A percentile compares a stretch with the other conserved stretches of the same genome.
phyloP scores from a whole-genome alignment of 2,329 filamentous ascomycete species.

The Helotiales sp. region DNA sequence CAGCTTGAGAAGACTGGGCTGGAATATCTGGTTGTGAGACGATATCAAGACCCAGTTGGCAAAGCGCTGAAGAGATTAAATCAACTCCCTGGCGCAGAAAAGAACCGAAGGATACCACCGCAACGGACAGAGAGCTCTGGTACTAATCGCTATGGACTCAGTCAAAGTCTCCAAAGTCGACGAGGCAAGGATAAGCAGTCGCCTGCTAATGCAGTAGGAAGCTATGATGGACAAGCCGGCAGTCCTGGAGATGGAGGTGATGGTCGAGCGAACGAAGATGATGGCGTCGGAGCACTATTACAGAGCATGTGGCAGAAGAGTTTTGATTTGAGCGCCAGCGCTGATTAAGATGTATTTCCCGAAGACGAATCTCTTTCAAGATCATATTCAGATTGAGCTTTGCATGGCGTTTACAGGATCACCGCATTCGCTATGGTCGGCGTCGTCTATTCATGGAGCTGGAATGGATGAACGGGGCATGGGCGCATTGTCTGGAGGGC shows the following conservation, averaged over 20 bases:
- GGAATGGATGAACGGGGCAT: neutral
- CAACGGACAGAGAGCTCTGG: slow-evolving; percentile 37
- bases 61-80: slow-evolving; percentile 58
- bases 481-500: neutral
- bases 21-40: slow-evolving; percentile 72
- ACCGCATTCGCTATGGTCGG: neutral
- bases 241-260: slow-evolving; percentile 17
- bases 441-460: neutral
- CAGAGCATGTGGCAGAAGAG: slow-evolving; percentile 64
- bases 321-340: slow-evolving; percentile 55
- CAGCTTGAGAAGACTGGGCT: slow-evolving; percentile 69
- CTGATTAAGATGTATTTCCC: slow-evolving; percentile 27
- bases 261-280: slow-evolving; percentile 48
- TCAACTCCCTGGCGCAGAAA: slow-evolving; percentile 52
- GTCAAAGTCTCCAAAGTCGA: slow-evolving; percentile 42
- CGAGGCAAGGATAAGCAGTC: slow-evolving; percentile 5
- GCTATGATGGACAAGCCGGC: slow-evolving; percentile 22
- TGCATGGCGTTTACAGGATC: neutral
- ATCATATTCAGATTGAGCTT: neutral
- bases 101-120: slow-evolving; percentile 48
- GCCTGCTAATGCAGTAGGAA: slow-evolving; percentile 10
- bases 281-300: slow-evolving; percentile 49
- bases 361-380: neutral
- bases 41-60: slow-evolving; percentile 70
- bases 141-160: slow-evolving; percentile 36